A percentile compares a stretch with the other conserved stretches of the same genome.
Conservation (phyloP, 352 stramenopile species). For the Phytophthora tubulina region DNA sequence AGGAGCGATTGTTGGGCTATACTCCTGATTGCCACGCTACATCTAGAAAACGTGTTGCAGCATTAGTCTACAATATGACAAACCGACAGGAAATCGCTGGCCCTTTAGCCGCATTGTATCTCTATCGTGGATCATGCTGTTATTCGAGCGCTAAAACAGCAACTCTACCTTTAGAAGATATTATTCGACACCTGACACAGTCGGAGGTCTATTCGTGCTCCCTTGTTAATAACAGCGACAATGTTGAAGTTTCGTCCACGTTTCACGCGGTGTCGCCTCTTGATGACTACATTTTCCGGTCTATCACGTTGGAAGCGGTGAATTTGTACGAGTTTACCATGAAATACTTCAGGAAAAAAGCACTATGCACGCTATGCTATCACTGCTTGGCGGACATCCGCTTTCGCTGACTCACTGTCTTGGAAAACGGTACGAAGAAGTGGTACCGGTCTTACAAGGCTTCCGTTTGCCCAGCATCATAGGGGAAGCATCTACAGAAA, state of each 20-base stretch:
- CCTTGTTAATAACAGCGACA: neutral
- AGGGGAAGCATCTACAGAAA: neutral
- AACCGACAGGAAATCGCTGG: slow-evolving; percentile 19
- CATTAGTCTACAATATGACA: slow-evolving; percentile 1
- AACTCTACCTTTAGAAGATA: slow-evolving; percentile 1
- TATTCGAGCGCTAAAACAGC: slow-evolving; percentile 1
- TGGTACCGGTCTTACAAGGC: neutral
- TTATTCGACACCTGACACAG: neutral
- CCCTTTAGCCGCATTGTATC: slow-evolving; percentile 10
- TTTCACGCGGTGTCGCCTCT: neutral
- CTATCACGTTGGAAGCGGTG: neutral
- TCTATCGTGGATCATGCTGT: slow-evolving; percentile 6
- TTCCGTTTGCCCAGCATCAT: neutral
- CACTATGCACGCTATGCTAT: neutral
- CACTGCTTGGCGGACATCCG: neutral
- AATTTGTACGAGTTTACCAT: neutral
- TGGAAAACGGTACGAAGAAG: neutral
- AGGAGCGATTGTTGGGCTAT: neutral
- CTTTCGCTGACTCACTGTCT: neutral
- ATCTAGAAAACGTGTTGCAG: neutral
- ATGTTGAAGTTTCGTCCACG: neutral
- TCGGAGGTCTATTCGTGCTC: neutral
- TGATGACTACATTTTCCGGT: neutral
- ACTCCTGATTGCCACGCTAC: neutral
- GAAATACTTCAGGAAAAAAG: neutral